Conservation (phyloP, 345 rosid genomes). For the Corchorus capsularis region DNA sequence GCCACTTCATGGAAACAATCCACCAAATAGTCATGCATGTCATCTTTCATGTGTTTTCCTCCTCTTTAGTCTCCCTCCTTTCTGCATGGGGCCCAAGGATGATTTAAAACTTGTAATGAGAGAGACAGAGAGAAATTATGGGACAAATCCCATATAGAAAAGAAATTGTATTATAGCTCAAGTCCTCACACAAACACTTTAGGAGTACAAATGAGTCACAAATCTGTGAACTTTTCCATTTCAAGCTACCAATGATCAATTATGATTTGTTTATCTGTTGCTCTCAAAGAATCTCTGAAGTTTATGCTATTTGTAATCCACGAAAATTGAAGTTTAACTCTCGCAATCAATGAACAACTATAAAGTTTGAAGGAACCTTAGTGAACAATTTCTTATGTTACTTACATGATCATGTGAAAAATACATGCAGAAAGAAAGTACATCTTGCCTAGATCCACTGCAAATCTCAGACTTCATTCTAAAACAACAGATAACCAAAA, state of each 20-base stretch:
- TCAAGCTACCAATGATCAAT: background rate
- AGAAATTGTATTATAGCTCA: background rate
- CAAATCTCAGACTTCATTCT: background rate
- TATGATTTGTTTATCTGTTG: background rate
- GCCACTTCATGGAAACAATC: background rate
- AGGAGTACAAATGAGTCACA: background rate
- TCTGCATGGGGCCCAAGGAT: background rate
- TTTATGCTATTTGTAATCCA: background rate
- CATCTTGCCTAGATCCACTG: constrained; percentile 4
- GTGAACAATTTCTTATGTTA: background rate
- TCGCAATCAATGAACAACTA: background rate
- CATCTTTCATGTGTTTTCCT: background rate
- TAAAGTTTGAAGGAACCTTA: background rate
- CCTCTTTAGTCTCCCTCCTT: no score
- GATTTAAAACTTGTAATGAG: background rate
- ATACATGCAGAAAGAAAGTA: background rate
- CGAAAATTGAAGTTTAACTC: background rate
- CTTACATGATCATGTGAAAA: background rate
- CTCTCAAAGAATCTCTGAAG: background rate
- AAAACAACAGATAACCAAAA: background rate
- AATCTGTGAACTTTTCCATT: background rate
- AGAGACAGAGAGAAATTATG: background rate
- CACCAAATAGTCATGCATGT: background rate
- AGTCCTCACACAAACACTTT: background rate
- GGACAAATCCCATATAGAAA: background rate